phyloP scores from a whole-genome alignment of 2,329 filamentous ascomycete genomes.

The Xylaria sp. region DNA sequence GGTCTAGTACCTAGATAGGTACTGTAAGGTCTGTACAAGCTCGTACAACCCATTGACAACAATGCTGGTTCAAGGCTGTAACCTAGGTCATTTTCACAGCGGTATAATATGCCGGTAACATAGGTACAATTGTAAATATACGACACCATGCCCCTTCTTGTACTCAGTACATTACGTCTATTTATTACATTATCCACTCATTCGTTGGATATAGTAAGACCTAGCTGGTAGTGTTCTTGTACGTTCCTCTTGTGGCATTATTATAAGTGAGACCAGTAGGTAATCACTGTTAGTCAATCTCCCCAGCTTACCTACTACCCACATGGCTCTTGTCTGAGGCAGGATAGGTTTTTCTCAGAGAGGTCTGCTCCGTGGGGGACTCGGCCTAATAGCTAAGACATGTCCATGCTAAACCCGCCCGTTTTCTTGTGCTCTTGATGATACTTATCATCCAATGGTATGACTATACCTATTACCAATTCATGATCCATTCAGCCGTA shows the following conservation, averaged over 20 bases:
- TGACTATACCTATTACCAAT: background rate
- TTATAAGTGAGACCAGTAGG: background rate
- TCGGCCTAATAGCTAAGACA: background rate
- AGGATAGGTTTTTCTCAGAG: background rate
- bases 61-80: background rate
- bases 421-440: background rate
- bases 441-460: constrained; percentile 11
- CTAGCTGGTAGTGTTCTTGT: background rate
- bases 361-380: background rate
- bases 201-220: background rate
- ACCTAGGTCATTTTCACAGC: too few species aligned
- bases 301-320: too few species aligned
- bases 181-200: background rate
- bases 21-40: too few species aligned
- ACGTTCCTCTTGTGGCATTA: too few species aligned
- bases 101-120: too few species aligned
- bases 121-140: too few species aligned
- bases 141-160: too few species aligned
- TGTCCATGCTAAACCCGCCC: background rate
- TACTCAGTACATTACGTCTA: background rate
- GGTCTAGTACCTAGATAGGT: background rate
- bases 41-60: background rate
- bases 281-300: too few species aligned
- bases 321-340: background rate
- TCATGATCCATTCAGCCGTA: background rate